Conservation (phyloP, 2,329 filamentous ascomycete genomes). For the Periconia sp. region DNA sequence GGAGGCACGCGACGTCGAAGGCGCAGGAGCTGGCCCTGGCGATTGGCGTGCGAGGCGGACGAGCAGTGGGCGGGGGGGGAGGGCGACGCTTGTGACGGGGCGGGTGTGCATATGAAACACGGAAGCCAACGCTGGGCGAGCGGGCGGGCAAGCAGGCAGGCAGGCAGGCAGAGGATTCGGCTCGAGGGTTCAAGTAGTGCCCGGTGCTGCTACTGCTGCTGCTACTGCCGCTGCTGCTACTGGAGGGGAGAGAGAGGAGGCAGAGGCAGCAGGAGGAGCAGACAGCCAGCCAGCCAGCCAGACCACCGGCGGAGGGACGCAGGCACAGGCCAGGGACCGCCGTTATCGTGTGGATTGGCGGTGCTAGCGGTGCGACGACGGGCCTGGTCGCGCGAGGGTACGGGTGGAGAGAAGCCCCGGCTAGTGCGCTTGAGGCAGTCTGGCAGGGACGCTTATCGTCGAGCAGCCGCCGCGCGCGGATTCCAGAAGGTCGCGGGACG, state of each 20-base stretch:
- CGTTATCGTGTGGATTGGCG: constrained; percentile 4
- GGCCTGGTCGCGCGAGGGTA: not conserved
- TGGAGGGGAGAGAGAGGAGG: constrained; percentile 1
- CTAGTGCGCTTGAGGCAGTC: constrained; percentile 1
- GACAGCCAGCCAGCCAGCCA: too few relatives aligned
- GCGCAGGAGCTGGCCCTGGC: not conserved
- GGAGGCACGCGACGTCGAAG: constrained; percentile 22
- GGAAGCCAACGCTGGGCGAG: not conserved
- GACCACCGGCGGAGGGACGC: not conserved
- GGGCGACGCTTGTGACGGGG: constrained; percentile 2
- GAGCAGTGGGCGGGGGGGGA: not conserved
- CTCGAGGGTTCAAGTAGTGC: not conserved
- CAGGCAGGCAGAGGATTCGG: not conserved
- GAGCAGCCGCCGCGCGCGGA: not conserved
- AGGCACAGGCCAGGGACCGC: not conserved
- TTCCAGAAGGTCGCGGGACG: too few relatives aligned
- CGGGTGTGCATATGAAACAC: constrained; percentile 4
- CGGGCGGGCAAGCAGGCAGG: not conserved
- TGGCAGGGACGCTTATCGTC: not conserved
- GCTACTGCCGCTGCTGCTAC: too few relatives aligned
- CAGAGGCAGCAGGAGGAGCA: not conserved
- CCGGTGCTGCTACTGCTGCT: not conserved
- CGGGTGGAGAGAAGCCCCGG: not conserved
- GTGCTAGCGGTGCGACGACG: not conserved
- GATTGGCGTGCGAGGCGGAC: not conserved